Evolutionary conservation across 208 protist species (phyloP).

Genomic region (Endotrypanum monterogeii): DNA sequence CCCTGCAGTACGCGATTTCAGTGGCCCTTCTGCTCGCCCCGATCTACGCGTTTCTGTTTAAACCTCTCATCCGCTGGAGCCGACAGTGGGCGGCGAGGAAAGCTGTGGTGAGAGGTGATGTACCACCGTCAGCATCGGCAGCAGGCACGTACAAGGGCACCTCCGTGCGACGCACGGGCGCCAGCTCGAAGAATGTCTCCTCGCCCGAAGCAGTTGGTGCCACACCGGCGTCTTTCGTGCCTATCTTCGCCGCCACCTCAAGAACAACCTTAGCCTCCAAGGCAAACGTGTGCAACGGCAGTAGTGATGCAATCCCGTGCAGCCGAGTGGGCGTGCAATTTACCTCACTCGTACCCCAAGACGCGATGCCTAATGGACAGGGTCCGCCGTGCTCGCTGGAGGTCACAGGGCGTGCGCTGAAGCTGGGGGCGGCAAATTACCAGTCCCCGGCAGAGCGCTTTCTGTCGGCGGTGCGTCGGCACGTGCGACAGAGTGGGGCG

Average conservation of each 20-base stretch:
- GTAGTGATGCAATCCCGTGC: neutral
- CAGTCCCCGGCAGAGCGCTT: constrained; percentile 15
- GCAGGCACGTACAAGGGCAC: neutral
- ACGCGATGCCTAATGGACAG: neutral
- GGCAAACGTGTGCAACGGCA: neutral
- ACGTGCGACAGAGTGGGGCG: constrained; percentile 12
- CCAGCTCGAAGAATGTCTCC: constrained; percentile 15
- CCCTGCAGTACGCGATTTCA: constrained; percentile 26
- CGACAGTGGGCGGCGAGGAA: constrained; percentile 5
- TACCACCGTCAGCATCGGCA: neutral
- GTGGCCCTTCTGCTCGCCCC: constrained; percentile 48
- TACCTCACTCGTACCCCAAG: neutral
- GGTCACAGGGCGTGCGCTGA: constrained; percentile 12
- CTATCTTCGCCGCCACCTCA: constrained; percentile 8
- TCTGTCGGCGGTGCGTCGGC: constrained; percentile 15
- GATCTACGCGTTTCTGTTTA: constrained; percentile 57
- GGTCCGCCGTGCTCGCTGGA: constrained; percentile 8
- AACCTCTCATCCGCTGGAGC: constrained; percentile 33
- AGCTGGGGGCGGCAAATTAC: neutral
- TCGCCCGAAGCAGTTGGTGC: constrained; percentile 21
- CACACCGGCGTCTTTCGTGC: constrained; percentile 9
- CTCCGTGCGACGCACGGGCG: constrained; percentile 10
- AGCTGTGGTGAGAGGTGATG: neutral
- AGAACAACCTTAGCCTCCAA: neutral
- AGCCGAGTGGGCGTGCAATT: neutral